Base-by-base conservation (phyloP, 169 alveolate genomes). In the Eimeria sp. region DNA sequence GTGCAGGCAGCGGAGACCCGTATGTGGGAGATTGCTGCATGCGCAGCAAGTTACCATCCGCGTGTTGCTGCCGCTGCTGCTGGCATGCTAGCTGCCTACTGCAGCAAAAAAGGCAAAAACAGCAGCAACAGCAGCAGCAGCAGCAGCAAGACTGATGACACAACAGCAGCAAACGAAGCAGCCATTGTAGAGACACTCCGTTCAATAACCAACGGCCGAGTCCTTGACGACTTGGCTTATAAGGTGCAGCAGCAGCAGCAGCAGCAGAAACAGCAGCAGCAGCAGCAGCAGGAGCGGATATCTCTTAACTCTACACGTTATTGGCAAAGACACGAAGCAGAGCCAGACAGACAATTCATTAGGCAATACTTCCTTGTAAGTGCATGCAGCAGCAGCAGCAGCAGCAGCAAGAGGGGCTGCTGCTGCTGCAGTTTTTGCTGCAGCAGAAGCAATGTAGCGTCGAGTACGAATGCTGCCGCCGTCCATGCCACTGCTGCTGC, bases 231-330 rank as follows among this genome's bases (percentile, higher is more conserved):
- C 58, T 51, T 51, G 58, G 58, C 58, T 5, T 51, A 51, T 11
- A 51, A 51, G 18, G 86, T 43, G 57, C 73, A 22, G 73, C 73
- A 63, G 73, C 73, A 63, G 73, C 73, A 63, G 73, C 34, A 63
- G 40, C 43, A 25, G 11, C 73, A 63, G 73, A 30, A 63, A 14
- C 34, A 63, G 73, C 73, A 63, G 73, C 73, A 63, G 73, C 73
- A 63, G 73, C 73, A 63, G 73, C 73, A 63, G 73, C 73, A 18
- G 67, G 67, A 58, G 25, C 67, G 67, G 5, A 58, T 75, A 11
- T 75, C 86, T 30, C 86, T 75, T 9, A 75, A 75, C 61, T 75
- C 86, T 40, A 75, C 86, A 34, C 86, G 86, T 7, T 75, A 75
- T 30, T 75, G 86, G 86, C 86, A 75, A 11, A 58, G 22, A 25